phyloP scores from a whole-genome alignment of 768 basidiomycete genomes.

The Multifurca ochricompacta region DNA sequence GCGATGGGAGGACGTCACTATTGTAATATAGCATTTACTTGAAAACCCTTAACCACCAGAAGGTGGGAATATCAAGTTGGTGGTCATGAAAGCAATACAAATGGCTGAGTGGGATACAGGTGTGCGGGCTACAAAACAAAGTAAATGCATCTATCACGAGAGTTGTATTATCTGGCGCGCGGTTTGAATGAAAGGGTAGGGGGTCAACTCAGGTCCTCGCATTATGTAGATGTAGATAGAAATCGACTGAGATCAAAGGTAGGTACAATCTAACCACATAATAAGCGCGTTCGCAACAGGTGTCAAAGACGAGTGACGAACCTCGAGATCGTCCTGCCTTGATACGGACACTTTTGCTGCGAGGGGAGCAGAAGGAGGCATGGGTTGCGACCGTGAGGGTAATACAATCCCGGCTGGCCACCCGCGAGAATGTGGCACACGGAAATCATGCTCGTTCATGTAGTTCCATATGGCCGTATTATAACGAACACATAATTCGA shows the following conservation, averaged over 20 bases:
- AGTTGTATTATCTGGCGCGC: neutral
- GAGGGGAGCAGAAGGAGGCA: neutral
- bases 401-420: conserved; percentile 39
- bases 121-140: conserved; percentile 15
- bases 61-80: neutral
- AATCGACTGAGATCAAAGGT: conserved; percentile 11
- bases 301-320: neutral
- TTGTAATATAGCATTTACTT: conserved; percentile 32
- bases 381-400: conserved; percentile 29
- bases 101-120: conserved; percentile 15
- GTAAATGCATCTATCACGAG: neutral
- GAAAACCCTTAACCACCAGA: neutral
- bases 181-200: neutral
- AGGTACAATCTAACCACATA: conserved; percentile 4
- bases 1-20: conserved; percentile 56
- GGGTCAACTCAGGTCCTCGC: neutral
- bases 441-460: conserved; percentile 43
- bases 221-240: conserved; percentile 8
- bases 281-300: neutral
- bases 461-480: conserved; percentile 53
- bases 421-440: conserved; percentile 32
- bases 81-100: neutral
- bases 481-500: conserved; percentile 62
- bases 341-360: conserved; percentile 1
- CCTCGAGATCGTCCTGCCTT: conserved; percentile 11